Percentiles rank a stretch among this genome's conserved stretches.
phyloP scores from a whole-genome alignment of 805 yeast species.

The Candida fluviatilis region DNA sequence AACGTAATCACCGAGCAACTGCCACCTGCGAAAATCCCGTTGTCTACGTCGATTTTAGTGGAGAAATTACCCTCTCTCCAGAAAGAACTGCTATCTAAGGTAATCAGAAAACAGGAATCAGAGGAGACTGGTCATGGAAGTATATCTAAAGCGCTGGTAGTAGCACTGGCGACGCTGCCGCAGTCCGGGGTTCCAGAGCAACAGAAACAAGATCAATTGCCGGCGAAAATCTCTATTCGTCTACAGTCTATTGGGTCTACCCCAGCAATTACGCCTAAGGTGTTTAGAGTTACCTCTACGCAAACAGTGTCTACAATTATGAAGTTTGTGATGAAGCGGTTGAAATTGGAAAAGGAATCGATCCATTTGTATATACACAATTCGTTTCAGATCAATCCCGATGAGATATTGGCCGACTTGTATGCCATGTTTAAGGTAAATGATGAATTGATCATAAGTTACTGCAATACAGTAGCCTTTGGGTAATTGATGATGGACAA shows the following conservation, averaged over 20 bases:
- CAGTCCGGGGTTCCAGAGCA: neutral
- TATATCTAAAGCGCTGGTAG: too few relatives aligned
- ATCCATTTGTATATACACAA: slow-evolving; percentile 35
- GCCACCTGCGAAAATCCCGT: slow-evolving; percentile 11
- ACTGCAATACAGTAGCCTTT: slow-evolving; percentile 38
- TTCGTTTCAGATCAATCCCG: slow-evolving; percentile 40
- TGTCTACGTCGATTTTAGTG: slow-evolving; percentile 15
- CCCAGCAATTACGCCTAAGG: slow-evolving; percentile 44
- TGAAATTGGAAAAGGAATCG: slow-evolving; percentile 18
- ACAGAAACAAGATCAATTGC: too few relatives aligned
- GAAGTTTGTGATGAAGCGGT: slow-evolving; percentile 40
- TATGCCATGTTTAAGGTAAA: slow-evolving; percentile 25
- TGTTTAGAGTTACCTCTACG: slow-evolving; percentile 45
- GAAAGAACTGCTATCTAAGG: slow-evolving; percentile 8
- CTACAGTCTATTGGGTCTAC: slow-evolving; percentile 62
- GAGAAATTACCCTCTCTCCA: slow-evolving; percentile 10
- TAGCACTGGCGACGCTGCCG: too few relatives aligned
- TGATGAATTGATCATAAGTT: slow-evolving; percentile 34
- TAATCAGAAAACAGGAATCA: slow-evolving; percentile 2
- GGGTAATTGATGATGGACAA: too few relatives aligned
- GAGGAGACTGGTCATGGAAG: too few relatives aligned
- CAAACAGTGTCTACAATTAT: slow-evolving; percentile 45
- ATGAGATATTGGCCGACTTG: slow-evolving; percentile 33
- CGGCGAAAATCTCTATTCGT: slow-evolving; percentile 47
- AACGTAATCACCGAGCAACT: neutral